Evolutionary conservation across 768 basidiomycete species (phyloP), one percentile per base, ranked within the genome.

Genomic region (Suillus subalutaceus): DNA sequence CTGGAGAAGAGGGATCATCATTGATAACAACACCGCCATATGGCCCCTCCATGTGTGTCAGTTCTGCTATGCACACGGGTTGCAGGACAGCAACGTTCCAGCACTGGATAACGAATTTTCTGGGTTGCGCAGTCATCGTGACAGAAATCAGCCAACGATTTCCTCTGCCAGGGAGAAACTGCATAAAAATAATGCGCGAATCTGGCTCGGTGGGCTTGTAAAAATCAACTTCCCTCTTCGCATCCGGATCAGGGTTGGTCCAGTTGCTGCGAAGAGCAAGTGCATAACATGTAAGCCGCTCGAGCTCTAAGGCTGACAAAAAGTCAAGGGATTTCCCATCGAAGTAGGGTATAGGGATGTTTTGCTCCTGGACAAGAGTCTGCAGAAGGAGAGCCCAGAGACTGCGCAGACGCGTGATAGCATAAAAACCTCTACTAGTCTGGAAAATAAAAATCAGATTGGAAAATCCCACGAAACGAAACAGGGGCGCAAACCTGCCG

Each of bases 331-430:
- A 62, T 52, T 70, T 70, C 16, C 73, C 70, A 12, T 65, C 62
- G 5, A 83, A 72, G n/a, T 79, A 67, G 0, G 86, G 86, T 55
- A 83, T 74, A 4, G 89, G 88, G 46, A 88, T 73, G 68, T 80
- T 75, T 32, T 77, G 68, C 9, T 79, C 75, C 58, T 83, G 65
- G 44, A 87, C 75, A 55, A 84, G 79, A 37, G 67, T 73, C 16
- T 75, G 77, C 38, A 89, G 72, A 30, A 86, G 77, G 9, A 76
- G 62, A 8, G 77, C 73, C 89, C 88, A 90, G 48, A 89, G 78
- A 48, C 79, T 75, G 43, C 82, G 84, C 0, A 80, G 71, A n/a
- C 78, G 81, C 0, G 87, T 85, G 20, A 84, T 71, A 4, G 78
- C 72, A 35, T 70, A 66, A 38, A 88, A 80, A 4, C 68, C 66